phyloP scores from a whole-genome alignment of 1,284 basidiomycete species.

The Ceratobasidium sp. region DNA sequence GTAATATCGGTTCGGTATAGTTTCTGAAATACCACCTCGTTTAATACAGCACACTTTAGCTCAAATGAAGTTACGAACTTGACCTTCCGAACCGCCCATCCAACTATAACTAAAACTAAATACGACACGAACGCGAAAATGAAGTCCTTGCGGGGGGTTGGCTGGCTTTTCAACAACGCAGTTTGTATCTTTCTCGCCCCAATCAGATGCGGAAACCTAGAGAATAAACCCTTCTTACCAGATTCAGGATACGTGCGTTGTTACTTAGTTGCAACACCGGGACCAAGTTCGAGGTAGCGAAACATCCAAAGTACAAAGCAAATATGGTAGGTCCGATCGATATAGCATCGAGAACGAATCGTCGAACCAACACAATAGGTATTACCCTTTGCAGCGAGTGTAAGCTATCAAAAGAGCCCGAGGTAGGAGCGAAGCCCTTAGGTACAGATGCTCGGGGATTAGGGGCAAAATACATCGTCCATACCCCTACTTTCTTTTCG shows the following conservation, averaged over 20 bases:
- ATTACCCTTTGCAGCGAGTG: not conserved
- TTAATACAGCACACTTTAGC: not conserved
- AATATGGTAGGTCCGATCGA: constrained; percentile 9
- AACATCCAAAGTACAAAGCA: not conserved
- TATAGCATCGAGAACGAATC: constrained; percentile 7
- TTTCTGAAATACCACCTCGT: not conserved
- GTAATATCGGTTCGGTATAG: constrained; percentile 14
- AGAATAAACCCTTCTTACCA: not conserved
- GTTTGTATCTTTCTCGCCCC: not conserved
- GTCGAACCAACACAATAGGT: not conserved
- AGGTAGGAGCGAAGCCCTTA: not conserved
- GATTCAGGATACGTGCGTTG: not conserved
- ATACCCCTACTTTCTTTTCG: not conserved
- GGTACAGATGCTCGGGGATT: not conserved
- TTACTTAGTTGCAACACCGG: constrained; percentile 6
- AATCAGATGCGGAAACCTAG: not conserved
- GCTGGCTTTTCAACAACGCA: not conserved
- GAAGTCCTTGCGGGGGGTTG: not conserved
- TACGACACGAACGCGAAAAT: not conserved
- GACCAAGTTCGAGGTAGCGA: not conserved
- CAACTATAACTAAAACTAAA: not conserved
- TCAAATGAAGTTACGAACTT: not conserved
- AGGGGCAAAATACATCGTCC: constrained; percentile 4
- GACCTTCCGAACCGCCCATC: not conserved
- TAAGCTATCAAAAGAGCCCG: not conserved